phyloP scores from a whole-genome alignment of 164 flowering plant genomes.

The Cinnamomum chago region DNA sequence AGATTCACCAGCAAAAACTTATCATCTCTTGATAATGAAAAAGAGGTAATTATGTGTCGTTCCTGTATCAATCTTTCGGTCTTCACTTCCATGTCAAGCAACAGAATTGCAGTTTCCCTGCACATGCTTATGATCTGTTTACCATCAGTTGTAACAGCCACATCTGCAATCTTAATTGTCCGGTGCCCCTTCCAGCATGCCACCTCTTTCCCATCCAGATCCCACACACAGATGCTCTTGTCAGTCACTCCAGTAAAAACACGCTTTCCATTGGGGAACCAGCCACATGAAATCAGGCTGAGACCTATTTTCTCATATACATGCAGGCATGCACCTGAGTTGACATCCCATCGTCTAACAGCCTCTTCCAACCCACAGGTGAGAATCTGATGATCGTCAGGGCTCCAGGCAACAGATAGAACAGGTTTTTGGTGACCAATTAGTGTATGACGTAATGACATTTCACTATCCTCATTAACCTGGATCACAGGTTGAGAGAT shows the following conservation, averaged over 20 bases:
- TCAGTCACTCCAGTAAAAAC: conserved; percentile 63
- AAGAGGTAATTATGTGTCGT: conserved; percentile 55
- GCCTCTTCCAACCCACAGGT: conserved; percentile 80
- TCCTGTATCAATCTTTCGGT: conserved; percentile 51
- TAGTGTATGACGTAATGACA: conserved; percentile 32
- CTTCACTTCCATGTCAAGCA: conserved; percentile 52
- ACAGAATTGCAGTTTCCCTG: conserved; percentile 41
- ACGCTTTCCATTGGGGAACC: conserved; percentile 70
- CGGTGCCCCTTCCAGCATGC: conserved; percentile 74
- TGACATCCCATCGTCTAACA: conserved; percentile 71
- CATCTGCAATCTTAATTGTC: conserved; percentile 56
- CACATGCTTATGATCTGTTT: conserved; percentile 58
- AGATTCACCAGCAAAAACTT: conserved; percentile 65
- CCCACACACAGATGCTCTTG: conserved; percentile 85
- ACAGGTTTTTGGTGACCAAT: conserved; percentile 74
- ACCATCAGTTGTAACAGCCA: conserved; percentile 73
- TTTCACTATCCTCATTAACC: conserved; percentile 38
- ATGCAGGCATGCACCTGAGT: conserved; percentile 65
- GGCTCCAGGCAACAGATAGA: conserved; percentile 64
- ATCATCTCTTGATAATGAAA: conserved; percentile 56
- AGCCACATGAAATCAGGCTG: conserved; percentile 67
- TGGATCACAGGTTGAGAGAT: conserved; percentile 6
- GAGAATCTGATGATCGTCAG: conserved; percentile 65
- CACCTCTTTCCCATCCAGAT: conserved; percentile 69
- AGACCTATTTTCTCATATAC: conserved; percentile 59